These are phyloP conservation scores for Coleophoma cylindrospora DNA, from an alignment of 2,329 filamentous ascomycete species.

Conservation along the genomic window DNA sequence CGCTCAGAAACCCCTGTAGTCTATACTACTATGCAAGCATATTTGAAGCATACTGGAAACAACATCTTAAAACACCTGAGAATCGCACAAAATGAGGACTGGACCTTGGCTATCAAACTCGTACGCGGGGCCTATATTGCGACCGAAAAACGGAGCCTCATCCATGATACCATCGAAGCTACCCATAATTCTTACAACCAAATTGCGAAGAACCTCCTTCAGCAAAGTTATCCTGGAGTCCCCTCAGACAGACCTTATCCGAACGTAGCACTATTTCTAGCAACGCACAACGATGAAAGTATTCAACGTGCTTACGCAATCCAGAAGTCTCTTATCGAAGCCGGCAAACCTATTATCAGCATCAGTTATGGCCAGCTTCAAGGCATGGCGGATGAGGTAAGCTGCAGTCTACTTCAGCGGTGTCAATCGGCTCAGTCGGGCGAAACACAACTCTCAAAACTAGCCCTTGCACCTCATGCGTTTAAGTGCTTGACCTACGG, in stretches of 20 bases:
- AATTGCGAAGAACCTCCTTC: conserved; percentile 41
- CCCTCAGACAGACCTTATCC: conserved; percentile 5
- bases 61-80: conserved; percentile 40
- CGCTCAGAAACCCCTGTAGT: conserved; percentile 33
- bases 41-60: conserved; percentile 40
- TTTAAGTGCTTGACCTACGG: conserved; percentile 67
- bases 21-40: conserved; percentile 48
- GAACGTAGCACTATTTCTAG: conserved; percentile 58
- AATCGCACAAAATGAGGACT: conserved; percentile 39
- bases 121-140: conserved; percentile 48
- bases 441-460: neutral
- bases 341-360: conserved; percentile 32
- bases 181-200: conserved; percentile 49
- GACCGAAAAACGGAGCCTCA: conserved; percentile 37
- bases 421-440: conserved; percentile 2
- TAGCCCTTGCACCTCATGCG: conserved; percentile 26
- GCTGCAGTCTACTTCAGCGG: conserved; percentile 44
- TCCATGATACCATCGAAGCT: conserved; percentile 40
- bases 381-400: conserved; percentile 92
- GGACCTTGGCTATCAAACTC: conserved; percentile 44
- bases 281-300: conserved; percentile 73
- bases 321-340: conserved; percentile 33
- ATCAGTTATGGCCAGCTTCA: conserved; percentile 71
- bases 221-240: conserved; percentile 32
- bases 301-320: conserved; percentile 51